Conservation (phyloP, 176 grass and related monocot genomes). For the Urochloa ruziziensis region DNA sequence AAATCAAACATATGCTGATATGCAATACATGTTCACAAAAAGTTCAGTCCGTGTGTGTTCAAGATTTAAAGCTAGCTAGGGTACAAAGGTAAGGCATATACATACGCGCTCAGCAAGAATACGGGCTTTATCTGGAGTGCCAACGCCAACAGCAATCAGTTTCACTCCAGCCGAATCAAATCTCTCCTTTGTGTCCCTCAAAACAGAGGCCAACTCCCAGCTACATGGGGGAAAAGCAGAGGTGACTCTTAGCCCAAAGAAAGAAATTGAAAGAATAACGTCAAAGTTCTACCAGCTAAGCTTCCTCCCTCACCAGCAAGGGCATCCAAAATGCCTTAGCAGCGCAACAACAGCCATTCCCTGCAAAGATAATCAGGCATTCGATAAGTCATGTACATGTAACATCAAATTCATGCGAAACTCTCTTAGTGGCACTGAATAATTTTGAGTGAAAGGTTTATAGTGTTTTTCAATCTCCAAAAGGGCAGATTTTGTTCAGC, state of each 20-base stretch:
- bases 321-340: slow-evolving; percentile 83
- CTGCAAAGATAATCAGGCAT: slow-evolving; percentile 31
- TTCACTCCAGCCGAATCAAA: slow-evolving; percentile 74
- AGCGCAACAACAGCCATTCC: slow-evolving; percentile 74
- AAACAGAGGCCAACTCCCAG: slow-evolving; percentile 79
- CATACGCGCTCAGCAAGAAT: slow-evolving; percentile 72
- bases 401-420: neutral
- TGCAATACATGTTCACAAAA: neutral
- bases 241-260: slow-evolving; percentile 22
- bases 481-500: neutral
- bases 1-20: neutral
- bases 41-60: neutral
- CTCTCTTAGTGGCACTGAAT: neutral
- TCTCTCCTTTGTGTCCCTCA: slow-evolving; percentile 61
- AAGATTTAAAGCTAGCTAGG: neutral
- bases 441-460: neutral
- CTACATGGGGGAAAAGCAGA: slow-evolving; percentile 20
- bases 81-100: neutral
- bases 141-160: slow-evolving; percentile 73
- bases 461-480: neutral
- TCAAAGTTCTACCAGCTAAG: neutral
- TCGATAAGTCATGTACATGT: neutral
- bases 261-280: neutral
- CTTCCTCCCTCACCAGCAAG: slow-evolving; percentile 37
- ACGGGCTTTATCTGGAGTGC: slow-evolving; percentile 61